Evolutionary conservation across 345 rosid species (phyloP).

Genomic region (Eucalyptus fibrosa): DNA sequence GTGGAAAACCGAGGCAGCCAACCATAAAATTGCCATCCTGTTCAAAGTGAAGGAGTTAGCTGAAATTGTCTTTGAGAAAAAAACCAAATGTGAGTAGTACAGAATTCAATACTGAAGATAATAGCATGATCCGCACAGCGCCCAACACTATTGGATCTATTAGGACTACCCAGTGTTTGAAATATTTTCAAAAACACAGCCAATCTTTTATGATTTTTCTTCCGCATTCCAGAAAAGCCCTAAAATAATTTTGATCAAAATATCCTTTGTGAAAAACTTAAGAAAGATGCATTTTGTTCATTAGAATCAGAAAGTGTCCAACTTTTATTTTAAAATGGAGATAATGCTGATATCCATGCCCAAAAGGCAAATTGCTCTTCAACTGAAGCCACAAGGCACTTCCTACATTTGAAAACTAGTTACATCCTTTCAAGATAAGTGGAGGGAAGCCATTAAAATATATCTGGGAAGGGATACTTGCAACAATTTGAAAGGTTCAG

Average conservation of each 20-base stretch:
- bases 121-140: not conserved
- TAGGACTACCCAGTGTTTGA: not conserved
- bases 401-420: not conserved
- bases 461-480: not conserved
- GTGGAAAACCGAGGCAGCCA: constrained; percentile 82
- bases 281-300: not conserved
- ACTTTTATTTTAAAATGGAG: not conserved
- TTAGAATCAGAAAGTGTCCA: not conserved
- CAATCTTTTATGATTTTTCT: not conserved
- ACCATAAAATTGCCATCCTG: constrained; percentile 96
- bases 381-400: not conserved
- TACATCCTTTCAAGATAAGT: not conserved
- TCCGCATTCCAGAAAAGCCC: not conserved
- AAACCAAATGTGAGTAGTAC: not conserved
- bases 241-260: not conserved
- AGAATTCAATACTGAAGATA: not conserved
- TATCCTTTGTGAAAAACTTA: not conserved
- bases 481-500: not conserved
- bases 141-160: not conserved
- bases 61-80: not conserved
- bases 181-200: not conserved
- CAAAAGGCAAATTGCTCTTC: not conserved
- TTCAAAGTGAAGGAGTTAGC: constrained; percentile 1
- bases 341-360: not conserved
- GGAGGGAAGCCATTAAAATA: not conserved